Evolutionary conservation across 2,329 filamentous ascomycete genomes (phyloP), one percentile per base, ranked within the genome.

Genomic region (Trichophyton schoenleinii): DNA sequence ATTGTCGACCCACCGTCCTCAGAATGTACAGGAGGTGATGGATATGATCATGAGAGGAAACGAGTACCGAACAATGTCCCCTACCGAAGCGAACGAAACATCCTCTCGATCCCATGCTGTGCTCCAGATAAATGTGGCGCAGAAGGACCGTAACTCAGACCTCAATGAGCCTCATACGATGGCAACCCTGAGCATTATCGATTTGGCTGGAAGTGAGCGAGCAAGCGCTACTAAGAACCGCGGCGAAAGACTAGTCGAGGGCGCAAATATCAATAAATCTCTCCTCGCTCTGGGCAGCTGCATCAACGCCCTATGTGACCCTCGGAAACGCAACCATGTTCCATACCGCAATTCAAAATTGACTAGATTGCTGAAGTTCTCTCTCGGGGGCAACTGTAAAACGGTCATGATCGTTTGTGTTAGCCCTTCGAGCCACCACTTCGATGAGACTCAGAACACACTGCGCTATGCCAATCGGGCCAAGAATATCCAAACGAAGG

Each of bases 371-470:
- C 83, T 99, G 60, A 99, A 99, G 70, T 99, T 99, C 75, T 96
- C 92, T 0, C 83, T 99, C 0, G 94, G 94, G 34, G 94, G 94
- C 2, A 99, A 99, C 74, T 99, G 94, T 81, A 95, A 91, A 76
- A 99, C 94, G 0, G 94, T 99, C 72, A 99, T 99, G 94, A 97
- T 99, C 73, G 94, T 99, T 28, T 99, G 94, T 70, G 89, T 99
- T 60, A 96, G 91, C 67, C 94, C 94, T 1, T 96, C 91, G 0
- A 97, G 94, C 70, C 88, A 89, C 3, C 94, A 99, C 75, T 99
- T 94, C 68, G 94, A 99, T 73, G 94, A 99, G 76, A 96, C 92
- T 0, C 94, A 99, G 70, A 99, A 99, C 74, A 99, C 94, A 0
- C 80, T 99, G 18, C 88, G 95, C 68, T 99, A 99, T 70, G 94